Evolutionary conservation across 1,139 yeast genomes (phyloP).

Genomic region (Pichia sp.): DNA sequence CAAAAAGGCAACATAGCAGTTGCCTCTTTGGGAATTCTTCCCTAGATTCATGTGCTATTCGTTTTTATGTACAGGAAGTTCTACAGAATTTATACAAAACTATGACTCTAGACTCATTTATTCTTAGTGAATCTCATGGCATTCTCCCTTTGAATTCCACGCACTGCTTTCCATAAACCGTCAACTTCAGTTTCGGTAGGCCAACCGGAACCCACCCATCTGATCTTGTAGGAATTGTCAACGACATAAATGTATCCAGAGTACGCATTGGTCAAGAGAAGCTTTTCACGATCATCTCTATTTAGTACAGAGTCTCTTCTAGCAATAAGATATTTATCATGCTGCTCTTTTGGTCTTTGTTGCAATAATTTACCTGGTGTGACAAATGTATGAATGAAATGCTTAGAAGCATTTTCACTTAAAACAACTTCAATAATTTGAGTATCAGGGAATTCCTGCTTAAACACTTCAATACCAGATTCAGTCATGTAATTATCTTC

Average conservation of each 20-base stretch:
- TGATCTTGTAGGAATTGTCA: slow-evolving; percentile 63
- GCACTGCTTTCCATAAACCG: slow-evolving; percentile 63
- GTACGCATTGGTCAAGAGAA: slow-evolving; percentile 67
- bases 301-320: slow-evolving; percentile 56
- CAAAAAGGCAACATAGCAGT: too few relatives aligned
- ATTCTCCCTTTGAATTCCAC: slow-evolving; percentile 38
- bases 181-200: slow-evolving; percentile 58
- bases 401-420: slow-evolving; percentile 67
- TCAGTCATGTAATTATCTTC: slow-evolving; percentile 36
- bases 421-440: slow-evolving; percentile 73
- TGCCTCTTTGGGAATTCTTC: too few relatives aligned
- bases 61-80: too few relatives aligned
- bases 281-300: slow-evolving; percentile 47
- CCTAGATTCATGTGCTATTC: too few relatives aligned
- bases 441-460: slow-evolving; percentile 40
- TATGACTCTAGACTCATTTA: neutral
- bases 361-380: slow-evolving; percentile 25
- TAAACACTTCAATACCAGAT: slow-evolving; percentile 31
- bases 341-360: slow-evolving; percentile 42
- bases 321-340: slow-evolving; percentile 55
- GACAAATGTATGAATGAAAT: slow-evolving; percentile 48
- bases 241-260: slow-evolving; percentile 80
- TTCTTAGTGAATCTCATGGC: slow-evolving; percentile 9
- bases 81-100: too few relatives aligned
- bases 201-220: slow-evolving; percentile 92